Evolutionary conservation across 2,329 filamentous ascomycete species (phyloP), one percentile per base, ranked within the genome.

Genomic region (Scedosporium minutisporum): DNA sequence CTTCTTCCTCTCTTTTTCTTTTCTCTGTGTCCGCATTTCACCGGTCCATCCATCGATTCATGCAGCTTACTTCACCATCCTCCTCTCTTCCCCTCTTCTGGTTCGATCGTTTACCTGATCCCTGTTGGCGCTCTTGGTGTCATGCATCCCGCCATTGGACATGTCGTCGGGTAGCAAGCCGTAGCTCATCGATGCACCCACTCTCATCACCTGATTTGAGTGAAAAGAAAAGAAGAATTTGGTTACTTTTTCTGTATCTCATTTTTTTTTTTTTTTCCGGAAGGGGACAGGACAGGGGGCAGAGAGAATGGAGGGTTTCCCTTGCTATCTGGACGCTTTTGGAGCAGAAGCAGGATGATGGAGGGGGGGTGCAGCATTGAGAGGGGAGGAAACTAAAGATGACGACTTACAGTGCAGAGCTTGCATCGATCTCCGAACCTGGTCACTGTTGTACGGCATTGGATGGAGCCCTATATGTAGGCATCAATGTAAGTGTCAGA

Each of bases 351-450:
- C 9, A 41, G n/a, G 27, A 23, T 33, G 16, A 9, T 23, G 16
- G 23, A 23, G 23, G 55, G 23, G 14, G 55, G 53, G 14, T 23
- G 23, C 16, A 18, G 25, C 6, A 27, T 1, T 18, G 51, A 23
- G 4, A 55, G 21, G 23, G 33, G 18, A 33, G 59, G n/a, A n/a
- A 41, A 25, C n/a, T 21, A 23, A 41, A 23, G 12, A 16, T 10
- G 58, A 9, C 58, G 5, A 65, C 71, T 65, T 64, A 74, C 72
- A 18, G 71, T 65, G 63, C 74, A 76, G 25, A 74, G 69, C 65
- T 70, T 71, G 66, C 74, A 76, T 46, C 71, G 65, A 38, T 75
- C 72, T 9, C 74, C 74, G 58, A 76, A 76, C 55, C 68, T 70
- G 48, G 65, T 63, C 27, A 75, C 74, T 2, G 66, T 70, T 62